phyloP scores from a whole-genome alignment of 108 stramenopile species.

The Cyclotella kingstonii region DNA sequence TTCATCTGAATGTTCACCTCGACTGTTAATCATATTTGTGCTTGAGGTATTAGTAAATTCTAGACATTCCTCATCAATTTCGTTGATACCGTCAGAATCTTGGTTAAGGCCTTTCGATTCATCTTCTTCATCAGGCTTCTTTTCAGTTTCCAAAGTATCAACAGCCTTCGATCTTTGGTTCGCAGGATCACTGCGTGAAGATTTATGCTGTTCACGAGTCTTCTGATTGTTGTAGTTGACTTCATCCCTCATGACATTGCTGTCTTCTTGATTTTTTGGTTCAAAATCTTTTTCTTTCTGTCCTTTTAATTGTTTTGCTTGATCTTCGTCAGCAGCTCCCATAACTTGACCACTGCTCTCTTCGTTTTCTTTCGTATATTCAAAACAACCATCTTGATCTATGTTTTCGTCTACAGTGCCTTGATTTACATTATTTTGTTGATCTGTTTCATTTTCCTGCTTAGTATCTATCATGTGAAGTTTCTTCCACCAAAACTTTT shows the following conservation, averaged over 20 bases:
- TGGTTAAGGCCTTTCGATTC: too few species aligned
- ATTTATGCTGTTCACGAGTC: conserved; percentile 22
- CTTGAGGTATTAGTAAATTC: conserved; percentile 13
- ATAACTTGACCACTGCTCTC: conserved; percentile 78
- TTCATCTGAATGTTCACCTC: conserved; percentile 27
- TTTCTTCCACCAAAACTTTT: conserved; percentile 79
- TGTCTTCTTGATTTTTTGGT: conserved; percentile 14
- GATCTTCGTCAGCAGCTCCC: conserved; percentile 66
- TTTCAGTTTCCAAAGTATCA: too few species aligned
- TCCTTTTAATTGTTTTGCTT: conserved; percentile 47
- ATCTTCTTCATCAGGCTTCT: too few species aligned
- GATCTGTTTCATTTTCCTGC: conserved; percentile 17
- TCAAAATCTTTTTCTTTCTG: conserved; percentile 45
- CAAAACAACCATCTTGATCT: conserved; percentile 68
- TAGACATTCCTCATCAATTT: conserved; percentile 17
- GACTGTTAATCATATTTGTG: conserved; percentile 18
- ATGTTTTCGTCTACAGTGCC: conserved; percentile 34
- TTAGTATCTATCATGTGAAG: conserved; percentile 61
- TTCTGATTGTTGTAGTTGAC: conserved; percentile 28
- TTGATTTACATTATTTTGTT: conserved; percentile 8
- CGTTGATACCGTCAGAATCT: too few species aligned
- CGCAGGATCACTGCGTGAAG: too few species aligned
- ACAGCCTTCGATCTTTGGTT: too few species aligned
- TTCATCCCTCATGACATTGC: conserved; percentile 17
- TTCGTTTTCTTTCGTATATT: conserved; percentile 64